phyloP scores from a whole-genome alignment of 2,329 filamentous ascomycete genomes.

The Alternaria arborescens region DNA sequence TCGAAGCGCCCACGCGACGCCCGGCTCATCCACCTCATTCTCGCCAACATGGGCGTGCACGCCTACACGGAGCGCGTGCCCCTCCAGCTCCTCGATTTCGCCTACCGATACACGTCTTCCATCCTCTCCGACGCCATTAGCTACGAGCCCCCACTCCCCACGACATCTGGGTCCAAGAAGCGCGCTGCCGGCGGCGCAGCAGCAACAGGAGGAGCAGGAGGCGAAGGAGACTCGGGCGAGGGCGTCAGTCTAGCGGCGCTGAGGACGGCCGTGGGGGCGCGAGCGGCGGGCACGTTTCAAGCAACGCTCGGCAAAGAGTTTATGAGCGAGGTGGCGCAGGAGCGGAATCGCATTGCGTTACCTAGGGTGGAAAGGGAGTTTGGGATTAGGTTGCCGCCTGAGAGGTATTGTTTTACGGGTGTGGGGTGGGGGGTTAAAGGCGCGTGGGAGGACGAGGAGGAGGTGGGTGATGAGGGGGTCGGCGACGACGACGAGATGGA shows the following conservation, averaged over 20 bases:
- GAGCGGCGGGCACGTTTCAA: constrained; percentile 73
- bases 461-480: constrained; percentile 74
- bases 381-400: constrained; percentile 67
- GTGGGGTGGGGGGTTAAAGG: constrained; percentile 46
- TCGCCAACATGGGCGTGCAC: constrained; percentile 79
- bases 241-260: constrained; percentile 72
- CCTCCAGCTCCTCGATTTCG: constrained; percentile 83
- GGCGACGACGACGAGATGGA: constrained; percentile 66
- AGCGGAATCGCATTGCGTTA: constrained; percentile 57
- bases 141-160: constrained; percentile 42
- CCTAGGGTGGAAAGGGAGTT: constrained; percentile 62
- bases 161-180: constrained; percentile 28
- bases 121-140: constrained; percentile 70
- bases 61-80: constrained; percentile 84
- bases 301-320: constrained; percentile 75
- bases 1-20: constrained; percentile 74
- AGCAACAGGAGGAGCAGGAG: constrained; percentile 14
- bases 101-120: constrained; percentile 80
- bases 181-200: constrained; percentile 6
- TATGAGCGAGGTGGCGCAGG: constrained; percentile 71
- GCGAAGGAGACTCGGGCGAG: constrained; percentile 49
- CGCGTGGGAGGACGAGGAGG: constrained; percentile 73
- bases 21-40: constrained; percentile 79
- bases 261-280: constrained; percentile 74
- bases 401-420: constrained; percentile 61